Percentiles rank a stretch among this genome's conserved stretches.
Conservation (phyloP, 305 asterid species). For the Nicotiana rustica region DNA sequence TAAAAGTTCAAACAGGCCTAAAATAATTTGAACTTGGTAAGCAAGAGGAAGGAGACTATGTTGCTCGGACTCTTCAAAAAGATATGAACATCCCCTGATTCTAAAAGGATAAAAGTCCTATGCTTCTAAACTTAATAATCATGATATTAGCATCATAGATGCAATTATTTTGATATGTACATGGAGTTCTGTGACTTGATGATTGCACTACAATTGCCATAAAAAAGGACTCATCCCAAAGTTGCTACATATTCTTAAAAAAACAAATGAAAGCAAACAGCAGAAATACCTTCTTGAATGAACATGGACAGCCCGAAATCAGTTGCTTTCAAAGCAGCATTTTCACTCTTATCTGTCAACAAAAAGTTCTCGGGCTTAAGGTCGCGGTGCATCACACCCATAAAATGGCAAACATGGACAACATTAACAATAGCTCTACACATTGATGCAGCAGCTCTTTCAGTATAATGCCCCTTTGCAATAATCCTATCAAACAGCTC, state of each 20-base stretch:
- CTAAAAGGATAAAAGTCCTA: neutral
- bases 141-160: neutral
- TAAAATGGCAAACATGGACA: conserved; percentile 79
- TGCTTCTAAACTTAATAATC: conserved; percentile 5
- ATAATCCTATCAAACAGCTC: conserved; percentile 89
- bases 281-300: conserved; percentile 70
- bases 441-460: conserved; percentile 80
- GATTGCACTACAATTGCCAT: neutral
- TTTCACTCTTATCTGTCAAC: conserved; percentile 63
- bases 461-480: conserved; percentile 78
- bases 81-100: no score
- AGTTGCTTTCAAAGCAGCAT: conserved; percentile 73
- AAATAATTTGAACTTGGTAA: neutral
- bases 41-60: neutral
- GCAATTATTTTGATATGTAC: neutral
- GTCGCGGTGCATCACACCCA: conserved; percentile 93
- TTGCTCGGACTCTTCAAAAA: no score
- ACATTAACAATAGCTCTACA: conserved; percentile 81
- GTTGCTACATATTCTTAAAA: neutral
- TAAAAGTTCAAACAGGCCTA: neutral
- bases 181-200: conserved; percentile 4
- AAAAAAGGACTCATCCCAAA: neutral
- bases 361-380: conserved; percentile 92
- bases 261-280: neutral
- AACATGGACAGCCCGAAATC: conserved; percentile 85